Conservation (phyloP, 2,329 filamentous ascomycete species). For the Dactylonectria estremocensis region DNA sequence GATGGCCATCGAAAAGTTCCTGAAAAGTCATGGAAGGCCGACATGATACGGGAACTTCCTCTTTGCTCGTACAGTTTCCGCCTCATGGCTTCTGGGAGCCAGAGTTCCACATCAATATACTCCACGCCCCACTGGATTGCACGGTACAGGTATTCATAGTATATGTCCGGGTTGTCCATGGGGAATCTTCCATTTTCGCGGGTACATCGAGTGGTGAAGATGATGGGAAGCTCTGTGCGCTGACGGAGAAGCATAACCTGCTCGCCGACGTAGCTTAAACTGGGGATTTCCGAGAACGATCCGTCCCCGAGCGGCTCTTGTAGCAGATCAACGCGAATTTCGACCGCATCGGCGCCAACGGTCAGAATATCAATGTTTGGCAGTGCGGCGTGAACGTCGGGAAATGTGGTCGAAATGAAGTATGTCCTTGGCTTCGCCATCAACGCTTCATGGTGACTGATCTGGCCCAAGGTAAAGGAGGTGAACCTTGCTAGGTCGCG, state of each 20-base stretch:
- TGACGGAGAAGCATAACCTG: conserved; percentile 89
- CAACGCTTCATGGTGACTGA: conserved; percentile 82
- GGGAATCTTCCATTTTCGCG: conserved; percentile 88
- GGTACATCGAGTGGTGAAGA: conserved; percentile 88
- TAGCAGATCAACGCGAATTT: conserved; percentile 86
- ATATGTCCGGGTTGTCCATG: conserved; percentile 83
- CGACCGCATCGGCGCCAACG: conserved; percentile 88
- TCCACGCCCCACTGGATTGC: conserved; percentile 92
- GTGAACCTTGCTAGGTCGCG: conserved; percentile 85
- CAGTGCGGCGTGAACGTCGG: conserved; percentile 85
- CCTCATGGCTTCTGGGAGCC: conserved; percentile 85
- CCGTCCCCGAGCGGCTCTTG: conserved; percentile 78
- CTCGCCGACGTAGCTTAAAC: conserved; percentile 86
- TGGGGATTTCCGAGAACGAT: conserved; percentile 77
- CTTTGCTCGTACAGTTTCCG: conserved; percentile 76
- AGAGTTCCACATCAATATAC: conserved; percentile 91
- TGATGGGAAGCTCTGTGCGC: conserved; percentile 89
- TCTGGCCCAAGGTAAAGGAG: conserved; percentile 84
- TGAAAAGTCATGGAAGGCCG: conserved; percentile 92
- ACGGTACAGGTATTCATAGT: conserved; percentile 84
- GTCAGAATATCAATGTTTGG: conserved; percentile 91
- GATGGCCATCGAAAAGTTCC: conserved; percentile 89
- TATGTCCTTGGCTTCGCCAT: conserved; percentile 85
- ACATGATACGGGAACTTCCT: conserved; percentile 88
- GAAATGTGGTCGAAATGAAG: conserved; percentile 90